Percentiles rank a stretch among this genome's conserved stretches.
Conservation (phyloP, 768 basidiomycete species). For the Dictyophora rubrovolvata region DNA sequence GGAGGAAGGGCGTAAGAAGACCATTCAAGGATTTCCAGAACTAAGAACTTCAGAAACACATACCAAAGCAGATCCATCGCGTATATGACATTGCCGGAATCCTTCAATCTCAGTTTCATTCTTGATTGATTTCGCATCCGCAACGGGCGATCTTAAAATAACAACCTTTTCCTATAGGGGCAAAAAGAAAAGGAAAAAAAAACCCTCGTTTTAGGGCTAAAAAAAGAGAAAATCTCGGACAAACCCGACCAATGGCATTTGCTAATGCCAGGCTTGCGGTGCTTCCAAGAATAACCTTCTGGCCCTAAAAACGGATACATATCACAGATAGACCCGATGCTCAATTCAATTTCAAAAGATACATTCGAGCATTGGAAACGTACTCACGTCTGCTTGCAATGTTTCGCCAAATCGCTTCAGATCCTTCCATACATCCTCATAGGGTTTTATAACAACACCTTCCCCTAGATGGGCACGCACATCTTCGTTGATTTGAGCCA, state of each 20-base stretch:
- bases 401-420: conserved; percentile 39
- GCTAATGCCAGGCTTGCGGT: conserved; percentile 76
- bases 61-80: conserved; percentile 78
- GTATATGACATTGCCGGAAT: conserved; percentile 78
- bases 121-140: conserved; percentile 74
- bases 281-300: conserved; percentile 70
- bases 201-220: background rate
- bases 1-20: background rate
- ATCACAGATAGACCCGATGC: conserved; percentile 5
- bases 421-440: conserved; percentile 55
- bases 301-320: conserved; percentile 7
- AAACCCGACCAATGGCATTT: conserved; percentile 63
- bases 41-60: background rate
- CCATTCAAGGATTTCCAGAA: background rate
- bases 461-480: conserved; percentile 44
- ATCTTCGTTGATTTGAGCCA: conserved; percentile 34
- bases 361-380: background rate
- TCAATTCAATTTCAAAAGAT: background rate
- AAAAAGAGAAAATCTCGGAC: conserved; percentile 10
- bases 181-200: background rate
- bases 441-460: conserved; percentile 58
- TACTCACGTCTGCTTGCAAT: conserved; percentile 17
- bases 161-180: conserved; percentile 43
- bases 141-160: conserved; percentile 60
- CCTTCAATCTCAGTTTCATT: conserved; percentile 77